These are phyloP conservation scores for Flammula alnicola DNA, from an alignment of 1,284 basidiomycete genomes.

Conservation along the genomic window DNA sequence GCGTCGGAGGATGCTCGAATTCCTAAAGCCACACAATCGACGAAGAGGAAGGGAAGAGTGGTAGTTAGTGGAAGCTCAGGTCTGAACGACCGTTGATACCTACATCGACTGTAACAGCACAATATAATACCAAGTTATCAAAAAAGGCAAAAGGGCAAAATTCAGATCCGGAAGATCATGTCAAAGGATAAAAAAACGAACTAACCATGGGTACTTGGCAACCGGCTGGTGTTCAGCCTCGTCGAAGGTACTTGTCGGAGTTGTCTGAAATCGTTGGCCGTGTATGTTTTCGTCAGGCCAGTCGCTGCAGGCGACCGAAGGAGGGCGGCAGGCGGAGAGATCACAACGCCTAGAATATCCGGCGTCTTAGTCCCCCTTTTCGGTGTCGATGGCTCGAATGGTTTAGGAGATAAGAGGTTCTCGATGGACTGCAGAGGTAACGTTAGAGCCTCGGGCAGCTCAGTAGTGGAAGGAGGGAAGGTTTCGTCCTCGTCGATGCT, in stretches of 20 bases:
- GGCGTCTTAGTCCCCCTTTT: constrained; percentile 48
- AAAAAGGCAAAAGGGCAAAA: constrained; percentile 1
- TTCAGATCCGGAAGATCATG: constrained; percentile 2
- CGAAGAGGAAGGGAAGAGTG: no score
- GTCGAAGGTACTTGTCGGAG: constrained; percentile 66
- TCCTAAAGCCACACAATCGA: constrained; percentile 8
- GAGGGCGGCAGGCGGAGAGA: constrained; percentile 72
- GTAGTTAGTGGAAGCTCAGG: constrained; percentile 21
- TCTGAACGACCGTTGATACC: constrained; percentile 39
- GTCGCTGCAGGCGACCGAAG: constrained; percentile 74
- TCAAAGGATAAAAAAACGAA: constrained; percentile 23
- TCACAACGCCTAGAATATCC: constrained; percentile 57
- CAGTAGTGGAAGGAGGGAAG: constrained; percentile 29
- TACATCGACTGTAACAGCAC: constrained; percentile 46
- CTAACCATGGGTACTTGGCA: constrained; percentile 84
- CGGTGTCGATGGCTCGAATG: constrained; percentile 50
- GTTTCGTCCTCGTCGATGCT: constrained; percentile 44
- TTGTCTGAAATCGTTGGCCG: constrained; percentile 77
- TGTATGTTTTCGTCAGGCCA: constrained; percentile 80
- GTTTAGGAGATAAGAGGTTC: constrained; percentile 37
- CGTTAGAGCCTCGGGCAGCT: constrained; percentile 40
- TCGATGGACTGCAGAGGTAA: constrained; percentile 38
- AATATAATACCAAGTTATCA: constrained; percentile 6
- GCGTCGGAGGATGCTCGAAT: constrained; percentile 4
- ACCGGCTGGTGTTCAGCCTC: constrained; percentile 77